phyloP scores from a whole-genome alignment of 495 filamentous ascomycete species.

The Hypoxylon fuscum region DNA sequence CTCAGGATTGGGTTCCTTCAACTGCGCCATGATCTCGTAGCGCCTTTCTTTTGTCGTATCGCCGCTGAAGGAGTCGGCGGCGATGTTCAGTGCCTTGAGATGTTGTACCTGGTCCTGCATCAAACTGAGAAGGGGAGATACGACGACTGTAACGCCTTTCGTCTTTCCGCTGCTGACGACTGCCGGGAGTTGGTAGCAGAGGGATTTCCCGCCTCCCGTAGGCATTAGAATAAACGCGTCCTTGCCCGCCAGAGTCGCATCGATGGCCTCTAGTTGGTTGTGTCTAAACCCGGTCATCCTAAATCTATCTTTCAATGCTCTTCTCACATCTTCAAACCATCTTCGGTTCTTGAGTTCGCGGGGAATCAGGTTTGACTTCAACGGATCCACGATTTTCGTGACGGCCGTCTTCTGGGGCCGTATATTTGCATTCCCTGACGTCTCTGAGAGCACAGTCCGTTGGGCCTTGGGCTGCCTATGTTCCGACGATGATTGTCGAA shows the following conservation, averaged over 20 bases:
- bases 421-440: constrained; percentile 47
- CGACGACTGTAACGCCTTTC: constrained; percentile 85
- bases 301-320: constrained; percentile 80
- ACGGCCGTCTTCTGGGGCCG: constrained; percentile 42
- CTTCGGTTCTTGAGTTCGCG: constrained; percentile 58
- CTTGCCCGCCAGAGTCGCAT: constrained; percentile 85
- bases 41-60: constrained; percentile 67
- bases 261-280: constrained; percentile 96
- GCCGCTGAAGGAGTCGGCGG: constrained; percentile 81
- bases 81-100: constrained; percentile 75
- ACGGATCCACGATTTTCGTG: constrained; percentile 38
- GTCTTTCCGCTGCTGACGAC: constrained; percentile 84
- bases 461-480: constrained; percentile 16
- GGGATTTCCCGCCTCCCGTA: constrained; percentile 94
- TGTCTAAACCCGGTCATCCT: constrained; percentile 82
- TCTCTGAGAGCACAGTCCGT: constrained; percentile 48
- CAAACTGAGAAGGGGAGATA: constrained; percentile 92
- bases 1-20: constrained; percentile 71
- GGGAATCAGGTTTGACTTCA: constrained; percentile 43
- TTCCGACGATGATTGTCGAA: constrained; percentile 48
- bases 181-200: constrained; percentile 96
- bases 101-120: constrained; percentile 97
- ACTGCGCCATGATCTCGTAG: constrained; percentile 64
- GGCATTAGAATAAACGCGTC: constrained; percentile 97
- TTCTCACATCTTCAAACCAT: constrained; percentile 89